A percentile compares a stretch with the other conserved stretches of the same genome.
Evolutionary conservation across 495 filamentous ascomycete genomes (phyloP).

Genomic region (Daldinia concentrica): DNA sequence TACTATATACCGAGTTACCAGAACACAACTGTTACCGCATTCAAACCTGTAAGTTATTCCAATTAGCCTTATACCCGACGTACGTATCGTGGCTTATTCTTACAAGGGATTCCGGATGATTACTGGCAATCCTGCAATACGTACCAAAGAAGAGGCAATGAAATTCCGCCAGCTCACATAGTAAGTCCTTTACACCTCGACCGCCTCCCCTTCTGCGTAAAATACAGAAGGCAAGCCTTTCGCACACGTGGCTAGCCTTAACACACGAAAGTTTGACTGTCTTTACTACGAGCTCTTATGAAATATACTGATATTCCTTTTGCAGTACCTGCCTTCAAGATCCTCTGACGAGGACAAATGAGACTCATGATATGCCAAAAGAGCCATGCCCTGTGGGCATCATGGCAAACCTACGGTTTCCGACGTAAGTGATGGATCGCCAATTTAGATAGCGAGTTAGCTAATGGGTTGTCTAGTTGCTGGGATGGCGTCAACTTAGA

Average conservation of each 20-base stretch:
- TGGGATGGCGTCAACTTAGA: constrained; percentile 45
- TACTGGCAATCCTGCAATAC: constrained; percentile 42
- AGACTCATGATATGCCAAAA: constrained; percentile 46
- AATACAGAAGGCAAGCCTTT: too few relatives aligned
- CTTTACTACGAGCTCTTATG: not conserved
- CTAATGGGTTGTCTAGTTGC: constrained; percentile 20
- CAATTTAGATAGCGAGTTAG: not conserved
- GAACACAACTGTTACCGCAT: constrained; percentile 47
- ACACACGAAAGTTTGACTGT: not conserved
- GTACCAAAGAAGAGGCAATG: constrained; percentile 40
- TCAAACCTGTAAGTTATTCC: constrained; percentile 44
- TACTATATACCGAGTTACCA: constrained; percentile 55
- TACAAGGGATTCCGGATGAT: constrained; percentile 48
- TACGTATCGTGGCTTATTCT: not conserved
- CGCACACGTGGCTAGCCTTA: not conserved
- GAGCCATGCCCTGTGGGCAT: constrained; percentile 48
- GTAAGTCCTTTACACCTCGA: constrained; percentile 28
- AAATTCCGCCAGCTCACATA: constrained; percentile 48
- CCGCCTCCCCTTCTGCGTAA: too few relatives aligned
- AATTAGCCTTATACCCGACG: not conserved
- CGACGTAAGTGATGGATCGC: constrained; percentile 27
- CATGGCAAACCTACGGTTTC: constrained; percentile 52
- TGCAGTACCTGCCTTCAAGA: constrained; percentile 45
- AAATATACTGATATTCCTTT: not conserved
- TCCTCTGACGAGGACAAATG: constrained; percentile 40